phyloP scores from a whole-genome alignment of 208 protist genomes.

The Acanthamoeba sp. region DNA sequence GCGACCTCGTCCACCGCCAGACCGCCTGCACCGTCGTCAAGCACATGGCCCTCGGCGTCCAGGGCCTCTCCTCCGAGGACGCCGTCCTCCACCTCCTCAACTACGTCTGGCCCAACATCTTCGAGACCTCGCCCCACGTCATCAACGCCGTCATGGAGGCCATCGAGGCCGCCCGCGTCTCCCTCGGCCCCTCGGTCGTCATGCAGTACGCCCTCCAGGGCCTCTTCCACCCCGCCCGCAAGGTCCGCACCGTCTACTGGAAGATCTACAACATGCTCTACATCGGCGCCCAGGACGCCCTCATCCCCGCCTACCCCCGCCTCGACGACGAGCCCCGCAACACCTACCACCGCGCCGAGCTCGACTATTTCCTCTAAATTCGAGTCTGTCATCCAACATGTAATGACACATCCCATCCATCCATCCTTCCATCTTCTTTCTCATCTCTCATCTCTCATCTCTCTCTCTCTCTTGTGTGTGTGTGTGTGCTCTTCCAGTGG shows the following conservation, averaged over 20 bases:
- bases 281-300: slow-evolving; percentile 94
- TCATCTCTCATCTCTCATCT: too few species aligned
- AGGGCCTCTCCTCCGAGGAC: slow-evolving; percentile 93
- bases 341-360: slow-evolving; percentile 42
- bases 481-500: too few species aligned
- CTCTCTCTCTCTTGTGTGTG: too few species aligned
- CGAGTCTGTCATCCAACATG: too few species aligned
- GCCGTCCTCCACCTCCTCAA: slow-evolving; percentile 99
- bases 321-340: slow-evolving; percentile 43
- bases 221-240: slow-evolving; percentile 98
- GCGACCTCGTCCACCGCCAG: slow-evolving; percentile 98
- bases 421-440: too few species aligned
- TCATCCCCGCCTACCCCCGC: slow-evolving; percentile 72
- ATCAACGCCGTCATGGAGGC: slow-evolving; percentile 98
- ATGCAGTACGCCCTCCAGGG: slow-evolving; percentile 97
- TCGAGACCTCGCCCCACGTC: slow-evolving; percentile 98
- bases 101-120: slow-evolving; percentile 99
- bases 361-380: slow-evolving; percentile 46
- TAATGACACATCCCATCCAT: too few species aligned
- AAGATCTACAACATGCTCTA: slow-evolving; percentile 99
- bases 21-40: slow-evolving; percentile 98
- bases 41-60: slow-evolving; percentile 92
- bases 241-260: slow-evolving; percentile 99
- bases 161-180: slow-evolving; percentile 97
- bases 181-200: slow-evolving; percentile 95